Evolutionary conservation across 2,329 filamentous ascomycete genomes (phyloP), one percentile per base, ranked within the genome.

Genomic region (Pseudogymnoascus sp.): DNA sequence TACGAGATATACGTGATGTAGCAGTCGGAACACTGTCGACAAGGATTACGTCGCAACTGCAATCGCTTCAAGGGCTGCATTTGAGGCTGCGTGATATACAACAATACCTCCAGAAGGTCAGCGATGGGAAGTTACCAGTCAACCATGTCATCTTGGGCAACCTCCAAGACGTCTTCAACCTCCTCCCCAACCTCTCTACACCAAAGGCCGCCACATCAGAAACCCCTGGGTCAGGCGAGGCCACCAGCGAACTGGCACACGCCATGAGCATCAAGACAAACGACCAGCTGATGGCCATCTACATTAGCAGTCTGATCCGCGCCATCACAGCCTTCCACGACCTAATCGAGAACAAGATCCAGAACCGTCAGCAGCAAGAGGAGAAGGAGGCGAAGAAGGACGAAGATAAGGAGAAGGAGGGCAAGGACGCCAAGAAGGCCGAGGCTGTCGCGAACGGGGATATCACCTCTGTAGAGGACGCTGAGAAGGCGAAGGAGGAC

Each of bases 241-340:
- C 79, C 33, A 91, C 92, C 71, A 88, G 89, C 72, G 95, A 98
- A 76, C 82, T 99, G 62, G 89, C 92, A n/a, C 85, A 95, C 66
- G 93, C 95, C 37, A 96, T 99, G 92, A 96, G 91, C 78, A 86
- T 96, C 79, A 99, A 99, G 85, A 98, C 93, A 64, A 99, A 99
- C 74, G 95, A 99, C 76, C 95, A 99, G 80, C 85, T 99, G 68
- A 97, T 99, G 90, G 87, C 93, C 61, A 98, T 99, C 75, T 99
- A 99, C 78, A 83, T 99, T 62, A 96, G 91, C 79, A 96, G 91
- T 79, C 80, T 98, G 80, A 98, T 99, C 78, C 86, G 95, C 66
- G 95, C 95, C 63, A 99, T 99, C 73, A 98, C 95, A 11, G 95
- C 95, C 6, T 99, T 98, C 88, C 95, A 99, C 76, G 95, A 99